Conservation (phyloP, 2,329 filamentous ascomycete species). For the Cladosporium phlei region DNA sequence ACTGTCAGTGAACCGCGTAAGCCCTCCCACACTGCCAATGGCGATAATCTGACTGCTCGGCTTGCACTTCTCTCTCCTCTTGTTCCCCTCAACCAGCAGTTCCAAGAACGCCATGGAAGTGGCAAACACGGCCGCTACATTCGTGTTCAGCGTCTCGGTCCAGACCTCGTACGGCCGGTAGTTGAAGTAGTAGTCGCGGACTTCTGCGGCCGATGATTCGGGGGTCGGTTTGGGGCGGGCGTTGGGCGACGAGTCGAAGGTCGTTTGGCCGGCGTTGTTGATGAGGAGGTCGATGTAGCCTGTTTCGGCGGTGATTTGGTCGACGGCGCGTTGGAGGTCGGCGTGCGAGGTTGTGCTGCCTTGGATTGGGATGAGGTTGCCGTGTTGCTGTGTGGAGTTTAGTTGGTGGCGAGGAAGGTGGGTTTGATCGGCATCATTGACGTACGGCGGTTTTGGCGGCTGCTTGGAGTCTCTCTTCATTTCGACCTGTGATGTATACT, state of each 20-base stretch:
- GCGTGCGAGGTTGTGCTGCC: slow-evolving; percentile 41
- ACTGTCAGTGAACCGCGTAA: slow-evolving; percentile 32
- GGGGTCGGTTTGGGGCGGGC: slow-evolving; percentile 38
- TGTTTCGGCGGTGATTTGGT: slow-evolving; percentile 38
- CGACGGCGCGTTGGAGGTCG: slow-evolving; percentile 39
- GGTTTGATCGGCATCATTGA: not conserved
- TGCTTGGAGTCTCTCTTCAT: slow-evolving; percentile 37
- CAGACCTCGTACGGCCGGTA: slow-evolving; percentile 42
- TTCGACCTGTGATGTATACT: slow-evolving; percentile 44
- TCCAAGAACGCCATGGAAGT: slow-evolving; percentile 44
- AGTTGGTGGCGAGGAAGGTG: slow-evolving; percentile 11
- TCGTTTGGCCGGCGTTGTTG: slow-evolving; percentile 46
- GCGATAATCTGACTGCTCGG: slow-evolving; percentile 45
- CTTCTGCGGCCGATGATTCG: slow-evolving; percentile 24
- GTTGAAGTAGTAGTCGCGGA: slow-evolving; percentile 38
- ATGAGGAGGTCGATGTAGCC: slow-evolving; percentile 50
- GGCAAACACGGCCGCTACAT: slow-evolving; percentile 42
- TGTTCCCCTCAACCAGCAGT: slow-evolving; percentile 42
- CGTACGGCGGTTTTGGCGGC: slow-evolving; percentile 33
- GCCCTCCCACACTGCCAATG: slow-evolving; percentile 38
- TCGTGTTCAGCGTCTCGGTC: slow-evolving; percentile 38
- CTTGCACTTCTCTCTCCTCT: slow-evolving; percentile 34
- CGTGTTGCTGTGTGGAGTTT: slow-evolving; percentile 25
- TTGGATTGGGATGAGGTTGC: slow-evolving; percentile 39
- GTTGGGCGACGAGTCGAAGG: slow-evolving; percentile 26